These are phyloP conservation scores for Syzygium aqueum DNA, from an alignment of 345 rosid genomes.

Conservation along the genomic window DNA sequence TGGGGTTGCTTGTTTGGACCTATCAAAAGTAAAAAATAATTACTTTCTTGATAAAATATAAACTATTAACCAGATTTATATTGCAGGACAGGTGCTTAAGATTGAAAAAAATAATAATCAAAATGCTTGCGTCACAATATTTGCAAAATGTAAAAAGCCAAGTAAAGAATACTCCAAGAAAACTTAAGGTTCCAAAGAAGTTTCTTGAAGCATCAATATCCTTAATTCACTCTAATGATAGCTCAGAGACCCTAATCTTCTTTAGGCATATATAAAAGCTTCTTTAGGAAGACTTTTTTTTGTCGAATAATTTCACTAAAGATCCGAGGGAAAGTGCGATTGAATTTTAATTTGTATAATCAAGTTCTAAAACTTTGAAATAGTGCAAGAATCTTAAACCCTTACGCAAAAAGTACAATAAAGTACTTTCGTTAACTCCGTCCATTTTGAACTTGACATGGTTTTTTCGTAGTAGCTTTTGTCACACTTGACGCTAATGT, in stretches of 20 bases:
- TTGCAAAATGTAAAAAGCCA: neutral
- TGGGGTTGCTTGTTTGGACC: neutral
- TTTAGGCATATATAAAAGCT: neutral
- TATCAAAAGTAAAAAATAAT: neutral
- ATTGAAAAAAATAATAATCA: neutral
- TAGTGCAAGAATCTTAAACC: neutral
- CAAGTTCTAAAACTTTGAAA: neutral
- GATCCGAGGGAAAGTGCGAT: neutral
- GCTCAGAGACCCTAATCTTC: neutral
- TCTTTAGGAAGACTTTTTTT: neutral
- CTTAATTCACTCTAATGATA: neutral
- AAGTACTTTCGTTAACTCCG: neutral
- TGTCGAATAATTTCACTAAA: neutral
- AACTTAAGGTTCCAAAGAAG: neutral
- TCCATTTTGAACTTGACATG: neutral
- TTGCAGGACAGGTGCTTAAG: neutral
- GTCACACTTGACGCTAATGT: neutral
- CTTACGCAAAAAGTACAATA: neutral
- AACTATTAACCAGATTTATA: neutral
- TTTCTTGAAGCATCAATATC: neutral
- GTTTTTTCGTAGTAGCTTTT: neutral
- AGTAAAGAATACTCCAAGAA: neutral
- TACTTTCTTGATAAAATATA: neutral
- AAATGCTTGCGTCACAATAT: neutral
- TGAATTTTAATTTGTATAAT: neutral